Evolutionary conservation across 176 grass and related monocot species (phyloP), one percentile per base, ranked within the genome.

Genomic region (Cymbopogon citratus): DNA sequence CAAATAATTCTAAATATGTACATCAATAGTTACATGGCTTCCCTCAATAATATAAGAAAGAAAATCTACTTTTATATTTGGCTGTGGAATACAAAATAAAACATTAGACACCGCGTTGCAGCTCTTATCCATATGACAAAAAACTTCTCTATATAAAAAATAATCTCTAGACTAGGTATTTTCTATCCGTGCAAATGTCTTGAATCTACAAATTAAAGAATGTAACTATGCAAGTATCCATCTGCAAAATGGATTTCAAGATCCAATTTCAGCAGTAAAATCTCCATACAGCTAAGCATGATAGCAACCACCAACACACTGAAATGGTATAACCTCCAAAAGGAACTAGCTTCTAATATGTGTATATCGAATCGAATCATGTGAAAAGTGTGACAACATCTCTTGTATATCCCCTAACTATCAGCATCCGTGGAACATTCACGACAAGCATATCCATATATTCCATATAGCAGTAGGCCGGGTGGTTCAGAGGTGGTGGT

Each of bases 331-430:
- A 63, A 66, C 25, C 39, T 64, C 12, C 39, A 41, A 36, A 43
- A 44, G 13, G 63, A 64, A 28, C 26, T 38, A 54, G 3, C 23
- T 62, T 12, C 62, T 36, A 14, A 35, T 51, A 59, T 24, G n/a
- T 43, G 26, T 21, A 41, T 21, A 68, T 21, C 21, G 4, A 70
- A 25, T 70, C n/a, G 6, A 72, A 77, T 91, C 81, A 98, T 18
- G 95, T 98, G 74, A 98, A 98, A 31, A 98, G 59, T 2, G 95
- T 98, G 60, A 98, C 95, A 3, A 98, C 95, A 82, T 98, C 92
- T 85, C 82, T 91, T 79, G 86, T 92, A 34, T 98, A 98, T 13
- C 95, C 95, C 70, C 92, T 93, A 75, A 98, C 95, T 60, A 98
- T 98, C 54, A 98, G 64, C 76, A 98, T 94, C 16, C 95, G 88